These are phyloP conservation scores for Kuraishia cidri DNA, from an alignment of 805 yeast genomes.

Conservation along the genomic window DNA sequence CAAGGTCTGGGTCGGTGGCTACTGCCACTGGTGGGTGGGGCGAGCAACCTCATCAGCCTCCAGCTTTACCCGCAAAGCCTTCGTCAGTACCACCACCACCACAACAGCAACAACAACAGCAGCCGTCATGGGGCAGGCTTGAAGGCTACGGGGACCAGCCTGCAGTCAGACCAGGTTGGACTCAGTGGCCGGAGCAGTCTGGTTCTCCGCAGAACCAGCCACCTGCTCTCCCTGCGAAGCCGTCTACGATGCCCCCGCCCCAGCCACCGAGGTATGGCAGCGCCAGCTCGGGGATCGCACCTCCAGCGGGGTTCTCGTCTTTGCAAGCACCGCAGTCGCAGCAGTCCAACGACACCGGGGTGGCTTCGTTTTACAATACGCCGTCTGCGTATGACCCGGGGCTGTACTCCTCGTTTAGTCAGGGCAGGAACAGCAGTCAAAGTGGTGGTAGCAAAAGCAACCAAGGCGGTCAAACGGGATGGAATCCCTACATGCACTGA, in stretches of 20 bases:
- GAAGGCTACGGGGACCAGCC: background rate
- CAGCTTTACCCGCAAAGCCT: conserved; percentile 8
- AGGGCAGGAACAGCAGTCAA: conserved; percentile 4
- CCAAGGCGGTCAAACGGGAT: background rate
- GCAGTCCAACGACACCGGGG: conserved; percentile 3
- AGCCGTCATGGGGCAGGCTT: conserved; percentile 1
- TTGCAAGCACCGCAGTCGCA: conserved; percentile 3
- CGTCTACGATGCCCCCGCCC: background rate
- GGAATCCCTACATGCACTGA: too few relatives aligned
- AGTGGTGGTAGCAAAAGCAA: background rate
- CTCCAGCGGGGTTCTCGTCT: conserved; percentile 4
- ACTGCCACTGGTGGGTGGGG: background rate
- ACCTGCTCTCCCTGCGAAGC: background rate
- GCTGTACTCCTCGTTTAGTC: conserved; percentile 26
- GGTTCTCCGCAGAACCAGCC: conserved; percentile 1
- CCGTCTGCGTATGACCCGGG: conserved; percentile 43
- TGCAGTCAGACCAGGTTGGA: background rate
- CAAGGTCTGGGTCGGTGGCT: too few relatives aligned
- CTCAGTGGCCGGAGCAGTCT: conserved; percentile 1
- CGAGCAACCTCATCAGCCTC: conserved; percentile 13
- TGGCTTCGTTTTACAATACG: conserved; percentile 27
- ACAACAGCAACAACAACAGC: conserved; percentile 13
- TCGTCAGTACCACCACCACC: conserved; percentile 20
- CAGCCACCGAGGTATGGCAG: background rate
- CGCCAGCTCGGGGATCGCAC: background rate